Base-by-base conservation (phyloP, 1,284 basidiomycete species). In the Moesziomyces globuligerus region DNA sequence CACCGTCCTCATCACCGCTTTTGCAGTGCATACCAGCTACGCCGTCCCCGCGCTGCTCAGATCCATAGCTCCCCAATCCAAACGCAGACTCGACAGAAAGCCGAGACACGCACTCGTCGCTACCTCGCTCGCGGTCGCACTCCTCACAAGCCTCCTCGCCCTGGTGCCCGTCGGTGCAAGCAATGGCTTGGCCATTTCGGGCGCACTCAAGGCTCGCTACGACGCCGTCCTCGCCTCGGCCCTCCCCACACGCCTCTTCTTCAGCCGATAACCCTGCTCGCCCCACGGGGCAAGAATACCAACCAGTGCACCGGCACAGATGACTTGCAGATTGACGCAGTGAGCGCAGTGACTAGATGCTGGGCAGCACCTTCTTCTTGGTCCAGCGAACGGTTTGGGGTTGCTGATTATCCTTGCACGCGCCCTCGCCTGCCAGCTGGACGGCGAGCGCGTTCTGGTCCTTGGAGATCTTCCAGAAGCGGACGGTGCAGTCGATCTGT, bases 401-500 rank as follows among this genome's bases (percentile, higher is more conserved):
- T 44, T 78, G 69, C 45, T 78, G 76, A 29, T 72, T 72, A 23
- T 71, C 65, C 61, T 79, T 80, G 20, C 64, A 60, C 50, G 79
- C 79, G 1, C 80, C 80, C 24, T 61, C 45, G 37, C 75, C 58
- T 4, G 80, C 79, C 39, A 81, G 64, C 24, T 43, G 24, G 9
- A 73, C 48, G 24, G 79, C 80, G 4, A 49, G 47, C 18, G 25
- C 17, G 23, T 75, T 74, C 41, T 74, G 72, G 28, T 44, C 58
- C 44, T 66, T 67, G 21, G 48, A 47, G 13, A 81, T 58, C 43
- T 76, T 74, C 80, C 79, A 82, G 47, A 81, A 82, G 5, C 79
- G 60, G 23, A 78, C 76, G 10, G 76, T 81, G 48, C 79, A 80
- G 42, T 82, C 80, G 29, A 81, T 72, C 46, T 77, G 42, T 48